These are phyloP conservation scores for Wickerhamiella qilinensis DNA, from an alignment of 805 yeast species.

Conservation along the genomic window DNA sequence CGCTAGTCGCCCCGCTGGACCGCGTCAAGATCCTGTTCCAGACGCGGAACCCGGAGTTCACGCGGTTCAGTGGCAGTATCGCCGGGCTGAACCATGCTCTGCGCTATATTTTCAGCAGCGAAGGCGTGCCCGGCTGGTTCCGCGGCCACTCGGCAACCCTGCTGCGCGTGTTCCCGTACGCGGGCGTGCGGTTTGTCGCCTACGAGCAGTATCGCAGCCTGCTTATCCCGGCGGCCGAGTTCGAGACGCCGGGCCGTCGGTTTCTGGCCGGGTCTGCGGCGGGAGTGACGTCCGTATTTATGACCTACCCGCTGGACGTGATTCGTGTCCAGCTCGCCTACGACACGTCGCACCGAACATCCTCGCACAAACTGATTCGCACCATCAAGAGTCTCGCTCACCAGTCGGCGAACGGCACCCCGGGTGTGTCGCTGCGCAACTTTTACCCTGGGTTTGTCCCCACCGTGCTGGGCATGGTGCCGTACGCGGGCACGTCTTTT, in stretches of 20 bases:
- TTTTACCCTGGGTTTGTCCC: slow-evolving; percentile 92
- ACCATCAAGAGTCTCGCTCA: slow-evolving; percentile 19
- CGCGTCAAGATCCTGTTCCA: slow-evolving; percentile 90
- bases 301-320: slow-evolving; percentile 84
- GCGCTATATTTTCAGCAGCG: slow-evolving; percentile 41
- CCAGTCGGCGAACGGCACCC: slow-evolving; percentile 12
- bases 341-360: slow-evolving; percentile 35
- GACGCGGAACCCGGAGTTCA: slow-evolving; percentile 81
- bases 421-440: slow-evolving; percentile 32
- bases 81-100: slow-evolving; percentile 65
- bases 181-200: slow-evolving; percentile 90
- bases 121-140: slow-evolving; percentile 68
- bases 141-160: slow-evolving; percentile 95
- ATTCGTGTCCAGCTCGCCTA: slow-evolving; percentile 85
- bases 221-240: slow-evolving; percentile 54
- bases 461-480: slow-evolving; percentile 87
- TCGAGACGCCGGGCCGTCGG: slow-evolving; percentile 71
- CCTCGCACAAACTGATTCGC: slow-evolving; percentile 16
- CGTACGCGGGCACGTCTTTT: slow-evolving; percentile 95
- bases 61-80: slow-evolving; percentile 63
- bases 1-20: slow-evolving; percentile 88
- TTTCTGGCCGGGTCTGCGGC: slow-evolving; percentile 79
- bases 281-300: slow-evolving; percentile 72
- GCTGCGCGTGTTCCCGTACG: slow-evolving; percentile 85
- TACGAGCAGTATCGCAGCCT: slow-evolving; percentile 80